Percentiles rank a stretch among this genome's conserved stretches.
phyloP scores from a whole-genome alignment of 768 basidiomycete genomes.

The Trametes coccinea region DNA sequence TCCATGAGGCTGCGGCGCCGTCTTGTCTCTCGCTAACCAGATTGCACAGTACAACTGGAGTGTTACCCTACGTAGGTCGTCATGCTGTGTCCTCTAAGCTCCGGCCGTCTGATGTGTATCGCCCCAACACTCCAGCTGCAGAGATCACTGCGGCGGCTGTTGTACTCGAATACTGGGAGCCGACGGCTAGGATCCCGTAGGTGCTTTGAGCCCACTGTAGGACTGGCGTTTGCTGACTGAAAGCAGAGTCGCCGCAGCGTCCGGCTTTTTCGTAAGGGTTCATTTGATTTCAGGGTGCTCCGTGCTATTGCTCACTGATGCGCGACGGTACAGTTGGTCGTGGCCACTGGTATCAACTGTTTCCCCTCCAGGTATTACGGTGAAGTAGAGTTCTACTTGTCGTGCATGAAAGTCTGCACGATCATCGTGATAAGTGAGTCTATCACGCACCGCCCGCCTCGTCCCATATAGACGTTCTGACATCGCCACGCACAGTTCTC shows the following conservation, averaged over 20 bases:
- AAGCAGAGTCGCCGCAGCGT: slow-evolving; percentile 10
- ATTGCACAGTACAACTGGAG: slow-evolving; percentile 29
- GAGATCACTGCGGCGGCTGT: slow-evolving; percentile 56
- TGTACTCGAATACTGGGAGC: slow-evolving; percentile 49
- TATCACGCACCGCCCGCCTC: slow-evolving; percentile 22
- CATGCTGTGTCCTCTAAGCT: too few species aligned
- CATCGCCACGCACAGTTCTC: slow-evolving; percentile 11
- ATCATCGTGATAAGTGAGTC: slow-evolving; percentile 33
- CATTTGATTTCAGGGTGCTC: slow-evolving; percentile 26
- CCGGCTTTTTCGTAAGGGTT: slow-evolving; percentile 31
- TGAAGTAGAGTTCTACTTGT: slow-evolving; percentile 35
- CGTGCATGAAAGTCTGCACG: slow-evolving; percentile 33
- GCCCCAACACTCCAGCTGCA: slow-evolving; percentile 32
- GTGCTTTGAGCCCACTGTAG: neutral
- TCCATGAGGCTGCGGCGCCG: too few species aligned
- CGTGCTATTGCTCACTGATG: slow-evolving; percentile 19
- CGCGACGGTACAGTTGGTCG: slow-evolving; percentile 26
- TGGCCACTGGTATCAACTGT: slow-evolving; percentile 27
- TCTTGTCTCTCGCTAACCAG: slow-evolving; percentile 30
- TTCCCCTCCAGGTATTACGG: slow-evolving; percentile 31
- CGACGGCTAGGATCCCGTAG: slow-evolving; percentile 11
- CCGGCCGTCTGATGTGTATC: too few species aligned
- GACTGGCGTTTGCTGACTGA: neutral
- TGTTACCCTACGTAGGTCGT: slow-evolving; percentile 29
- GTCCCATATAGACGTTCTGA: slow-evolving; percentile 30